These are phyloP conservation scores for Cyamopsis tetragonoloba DNA, from an alignment of 306 rosid genomes.

Conservation along the genomic window DNA sequence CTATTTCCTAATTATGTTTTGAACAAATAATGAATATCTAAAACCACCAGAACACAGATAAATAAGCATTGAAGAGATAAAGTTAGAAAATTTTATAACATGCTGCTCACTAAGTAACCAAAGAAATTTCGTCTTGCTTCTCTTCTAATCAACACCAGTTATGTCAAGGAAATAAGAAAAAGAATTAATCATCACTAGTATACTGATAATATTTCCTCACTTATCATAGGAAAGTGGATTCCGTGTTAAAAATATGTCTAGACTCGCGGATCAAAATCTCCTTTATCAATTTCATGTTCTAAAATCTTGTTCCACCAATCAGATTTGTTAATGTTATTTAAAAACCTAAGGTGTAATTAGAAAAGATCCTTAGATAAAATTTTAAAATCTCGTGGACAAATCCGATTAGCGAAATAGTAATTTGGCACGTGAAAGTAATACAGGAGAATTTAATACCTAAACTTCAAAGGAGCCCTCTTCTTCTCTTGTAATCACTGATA, in stretches of 20 bases:
- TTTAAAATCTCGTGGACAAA: too few species aligned
- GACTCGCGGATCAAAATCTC: too few species aligned
- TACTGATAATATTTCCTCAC: background rate
- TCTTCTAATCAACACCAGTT: background rate
- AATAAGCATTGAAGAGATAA: background rate
- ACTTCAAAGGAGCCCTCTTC: conserved; percentile 57
- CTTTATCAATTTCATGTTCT: too few species aligned
- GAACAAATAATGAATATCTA: conserved; percentile 1
- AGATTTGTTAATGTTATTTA: too few species aligned
- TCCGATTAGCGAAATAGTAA: too few species aligned
- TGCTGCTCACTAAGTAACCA: background rate
- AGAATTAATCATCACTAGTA: background rate
- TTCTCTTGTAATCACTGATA: conserved; percentile 61
- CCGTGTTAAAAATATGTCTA: background rate
- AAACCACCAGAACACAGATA: background rate
- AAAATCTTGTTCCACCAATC: too few species aligned
- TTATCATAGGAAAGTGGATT: background rate
- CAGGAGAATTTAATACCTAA: background rate
- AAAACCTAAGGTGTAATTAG: too few species aligned
- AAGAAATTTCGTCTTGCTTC: background rate
- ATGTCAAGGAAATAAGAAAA: background rate
- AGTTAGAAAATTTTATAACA: background rate
- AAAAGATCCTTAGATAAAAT: too few species aligned
- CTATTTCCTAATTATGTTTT: conserved; percentile 1
- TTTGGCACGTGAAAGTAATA: too few species aligned